Evolutionary conservation across 305 asterid species (phyloP).

Genomic region (Solanum hybrid): DNA sequence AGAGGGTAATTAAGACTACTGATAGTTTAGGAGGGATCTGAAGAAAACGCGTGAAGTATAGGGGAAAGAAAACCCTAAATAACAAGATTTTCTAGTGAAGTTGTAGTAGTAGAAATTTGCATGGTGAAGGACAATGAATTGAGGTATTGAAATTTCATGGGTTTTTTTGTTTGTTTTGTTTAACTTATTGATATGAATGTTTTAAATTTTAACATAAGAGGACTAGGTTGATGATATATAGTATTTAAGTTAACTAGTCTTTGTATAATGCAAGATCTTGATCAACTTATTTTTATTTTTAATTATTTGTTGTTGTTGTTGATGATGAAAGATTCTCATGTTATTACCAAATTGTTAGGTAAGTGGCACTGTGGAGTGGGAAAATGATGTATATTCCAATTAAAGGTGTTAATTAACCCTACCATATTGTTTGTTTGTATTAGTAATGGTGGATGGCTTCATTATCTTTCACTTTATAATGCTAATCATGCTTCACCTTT

Average conservation of each 20-base stretch:
- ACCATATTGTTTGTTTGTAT: constrained; percentile 31
- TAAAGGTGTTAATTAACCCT: constrained; percentile 17
- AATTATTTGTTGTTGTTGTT: not conserved
- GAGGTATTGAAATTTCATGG: not conserved
- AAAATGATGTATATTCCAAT: constrained; percentile 7
- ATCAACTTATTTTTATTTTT: constrained; percentile 6
- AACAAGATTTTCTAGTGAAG: not conserved
- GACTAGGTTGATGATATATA: constrained; percentile 2
- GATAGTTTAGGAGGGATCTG: not conserved
- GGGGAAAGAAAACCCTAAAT: not conserved
- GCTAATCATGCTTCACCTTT: constrained; percentile 39
- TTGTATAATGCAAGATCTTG: constrained; percentile 5
- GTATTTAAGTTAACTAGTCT: not conserved
- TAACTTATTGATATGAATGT: not conserved
- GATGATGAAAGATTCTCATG: constrained; percentile 16
- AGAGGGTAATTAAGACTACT: not conserved
- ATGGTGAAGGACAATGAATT: not conserved
- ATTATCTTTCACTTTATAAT: constrained; percentile 17
- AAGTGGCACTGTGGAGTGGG: constrained; percentile 23
- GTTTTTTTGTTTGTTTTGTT: not conserved
- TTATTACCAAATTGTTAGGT: constrained; percentile 17
- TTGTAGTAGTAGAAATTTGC: not conserved
- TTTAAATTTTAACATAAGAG: not conserved
- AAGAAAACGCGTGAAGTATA: not conserved
- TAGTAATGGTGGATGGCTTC: constrained; percentile 25